These are phyloP conservation scores for Infundibulicybe gibba DNA, from an alignment of 768 basidiomycete species.

Conservation along the genomic window DNA sequence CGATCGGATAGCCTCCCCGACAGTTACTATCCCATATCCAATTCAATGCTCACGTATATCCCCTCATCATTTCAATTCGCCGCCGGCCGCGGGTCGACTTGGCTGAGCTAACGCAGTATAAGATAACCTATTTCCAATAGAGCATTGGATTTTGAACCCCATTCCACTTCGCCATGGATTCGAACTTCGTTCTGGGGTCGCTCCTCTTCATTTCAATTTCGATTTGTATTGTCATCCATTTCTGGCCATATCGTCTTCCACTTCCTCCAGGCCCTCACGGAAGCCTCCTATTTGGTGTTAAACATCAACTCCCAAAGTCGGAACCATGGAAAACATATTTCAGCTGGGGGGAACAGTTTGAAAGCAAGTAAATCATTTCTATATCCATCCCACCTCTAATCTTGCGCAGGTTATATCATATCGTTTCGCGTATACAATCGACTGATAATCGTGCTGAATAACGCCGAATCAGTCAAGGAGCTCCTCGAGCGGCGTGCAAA, in stretches of 20 bases:
- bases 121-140: no score
- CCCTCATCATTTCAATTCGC: no score
- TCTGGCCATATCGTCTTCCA: constrained; percentile 4
- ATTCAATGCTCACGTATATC: no score
- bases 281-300: constrained; percentile 17
- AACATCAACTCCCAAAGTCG: constrained; percentile 11
- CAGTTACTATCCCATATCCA: no score
- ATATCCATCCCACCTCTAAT: background rate
- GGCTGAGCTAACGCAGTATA: no score
- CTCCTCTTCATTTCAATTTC: background rate
- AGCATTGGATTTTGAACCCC: no score
- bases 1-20: no score
- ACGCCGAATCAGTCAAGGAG: constrained; percentile 35
- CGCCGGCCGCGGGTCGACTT: no score
- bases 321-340: constrained; percentile 26
- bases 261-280: constrained; percentile 24
- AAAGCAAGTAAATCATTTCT: constrained; percentile 9
- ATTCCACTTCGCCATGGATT: no score
- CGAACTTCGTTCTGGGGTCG: background rate
- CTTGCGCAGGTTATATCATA: constrained; percentile 13
- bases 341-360: constrained; percentile 16
- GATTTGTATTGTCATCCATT: constrained; percentile 1
- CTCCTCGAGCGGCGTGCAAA: constrained; percentile 47
- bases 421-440: constrained; percentile 42
- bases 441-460: constrained; percentile 48